phyloP scores from a whole-genome alignment of 1,284 basidiomycete species.

The Papiliotrema fonsecae region DNA sequence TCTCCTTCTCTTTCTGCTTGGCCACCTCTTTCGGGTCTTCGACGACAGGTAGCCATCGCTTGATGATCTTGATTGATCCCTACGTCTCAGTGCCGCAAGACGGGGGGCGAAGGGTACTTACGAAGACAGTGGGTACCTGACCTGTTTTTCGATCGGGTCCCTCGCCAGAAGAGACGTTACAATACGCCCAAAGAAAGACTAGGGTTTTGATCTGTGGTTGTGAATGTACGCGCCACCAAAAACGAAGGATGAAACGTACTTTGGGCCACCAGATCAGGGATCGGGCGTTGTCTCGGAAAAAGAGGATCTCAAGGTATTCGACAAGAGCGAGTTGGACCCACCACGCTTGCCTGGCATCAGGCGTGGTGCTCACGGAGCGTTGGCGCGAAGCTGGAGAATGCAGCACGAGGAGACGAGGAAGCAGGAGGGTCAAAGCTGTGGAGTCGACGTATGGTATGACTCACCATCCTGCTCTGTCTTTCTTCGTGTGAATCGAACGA shows the following conservation, averaged over 20 bases:
- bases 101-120: not conserved
- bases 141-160: constrained; percentile 4
- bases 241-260: too few species aligned
- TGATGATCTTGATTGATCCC: not conserved
- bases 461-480: constrained; percentile 22
- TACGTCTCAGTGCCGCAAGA: not conserved
- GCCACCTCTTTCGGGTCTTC: constrained; percentile 2
- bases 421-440: too few species aligned
- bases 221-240: too few species aligned
- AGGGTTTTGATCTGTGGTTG: constrained; percentile 28
- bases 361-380: too few species aligned
- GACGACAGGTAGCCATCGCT: not conserved
- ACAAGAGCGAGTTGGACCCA: constrained; percentile 21
- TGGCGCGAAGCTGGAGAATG: too few species aligned
- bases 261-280: constrained; percentile 28
- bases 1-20: constrained; percentile 6
- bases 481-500: constrained; percentile 10
- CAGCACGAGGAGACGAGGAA: too few species aligned
- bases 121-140: not conserved
- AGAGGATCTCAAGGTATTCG: constrained; percentile 28
- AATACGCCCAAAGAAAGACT: constrained; percentile 20
- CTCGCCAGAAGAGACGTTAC: constrained; percentile 10
- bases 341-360: constrained; percentile 21
- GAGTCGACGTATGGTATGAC: too few species aligned
- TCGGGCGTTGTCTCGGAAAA: constrained; percentile 21